Conservation (phyloP, 1,139 yeast genomes). For the Pichia inconspicua region DNA sequence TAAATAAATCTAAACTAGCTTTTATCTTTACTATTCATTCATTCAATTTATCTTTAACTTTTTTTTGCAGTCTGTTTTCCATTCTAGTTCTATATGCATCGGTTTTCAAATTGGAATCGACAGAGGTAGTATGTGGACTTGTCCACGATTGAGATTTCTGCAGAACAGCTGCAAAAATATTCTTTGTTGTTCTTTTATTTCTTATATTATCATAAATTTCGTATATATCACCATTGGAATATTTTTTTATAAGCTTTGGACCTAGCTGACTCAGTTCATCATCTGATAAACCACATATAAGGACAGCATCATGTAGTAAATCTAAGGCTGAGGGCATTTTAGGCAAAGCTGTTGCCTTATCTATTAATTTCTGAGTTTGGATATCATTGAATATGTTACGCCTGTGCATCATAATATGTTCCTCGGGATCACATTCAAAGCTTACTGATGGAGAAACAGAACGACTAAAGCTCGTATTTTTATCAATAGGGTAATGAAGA, state of each 20-base stretch:
- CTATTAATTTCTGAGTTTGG: neutral
- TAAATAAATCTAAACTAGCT: neutral
- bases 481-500: conserved; percentile 46
- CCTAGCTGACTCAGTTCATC: conserved; percentile 9
- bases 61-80: conserved; percentile 24
- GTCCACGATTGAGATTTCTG: conserved; percentile 13
- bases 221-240: conserved; percentile 12
- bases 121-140: neutral
- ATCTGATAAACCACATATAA: conserved; percentile 12
- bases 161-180: conserved; percentile 13
- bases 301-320: conserved; percentile 12
- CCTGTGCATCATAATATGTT: conserved; percentile 6
- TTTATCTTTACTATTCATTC: conserved; percentile 7
- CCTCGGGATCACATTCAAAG: neutral
- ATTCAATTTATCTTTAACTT: conserved; percentile 23
- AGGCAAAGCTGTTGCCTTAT: conserved; percentile 1
- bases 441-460: neutral
- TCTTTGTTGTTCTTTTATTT: conserved; percentile 7
- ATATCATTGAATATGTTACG: neutral
- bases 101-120: neutral
- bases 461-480: neutral
- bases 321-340: conserved; percentile 10
- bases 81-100: conserved; percentile 27
- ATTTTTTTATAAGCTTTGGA: conserved; percentile 10
- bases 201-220: neutral